These are phyloP conservation scores for Pleurotus cornucopiae DNA, from an alignment of 768 basidiomycete species.

Conservation along the genomic window DNA sequence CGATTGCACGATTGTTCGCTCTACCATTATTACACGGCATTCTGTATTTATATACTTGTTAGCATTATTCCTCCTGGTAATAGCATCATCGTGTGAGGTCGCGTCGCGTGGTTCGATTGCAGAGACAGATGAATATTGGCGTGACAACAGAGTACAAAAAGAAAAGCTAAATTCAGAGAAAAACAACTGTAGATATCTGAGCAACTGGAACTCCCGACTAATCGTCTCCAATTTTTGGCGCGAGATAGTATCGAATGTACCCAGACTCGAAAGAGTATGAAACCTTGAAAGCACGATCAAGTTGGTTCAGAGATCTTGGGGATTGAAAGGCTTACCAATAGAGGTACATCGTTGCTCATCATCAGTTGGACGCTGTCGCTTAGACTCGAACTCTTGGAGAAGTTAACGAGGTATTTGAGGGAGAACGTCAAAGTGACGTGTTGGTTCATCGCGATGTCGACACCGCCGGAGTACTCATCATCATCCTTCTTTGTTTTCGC, in stretches of 20 bases:
- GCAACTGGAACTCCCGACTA: constrained; percentile 20
- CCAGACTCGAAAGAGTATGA: constrained; percentile 89
- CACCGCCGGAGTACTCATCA: constrained; percentile 46
- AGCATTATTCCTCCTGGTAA: too few species aligned
- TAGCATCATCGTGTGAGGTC: too few species aligned
- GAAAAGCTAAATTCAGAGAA: too few species aligned
- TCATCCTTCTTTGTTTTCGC: constrained; percentile 43
- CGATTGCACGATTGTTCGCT: too few species aligned
- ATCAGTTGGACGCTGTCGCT: constrained; percentile 72
- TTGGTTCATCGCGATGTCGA: constrained; percentile 83
- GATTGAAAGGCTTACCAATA: constrained; percentile 19
- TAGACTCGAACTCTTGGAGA: constrained; percentile 83
- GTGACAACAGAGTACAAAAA: too few species aligned
- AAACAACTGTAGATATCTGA: not conserved
- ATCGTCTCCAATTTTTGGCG: constrained; percentile 92
- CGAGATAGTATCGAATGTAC: constrained; percentile 89
- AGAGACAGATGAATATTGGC: too few species aligned
- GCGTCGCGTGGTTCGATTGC: too few species aligned
- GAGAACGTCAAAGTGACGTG: constrained; percentile 93
- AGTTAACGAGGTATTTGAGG: constrained; percentile 95
- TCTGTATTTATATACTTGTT: too few species aligned
- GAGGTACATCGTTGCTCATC: constrained; percentile 89
- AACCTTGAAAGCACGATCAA: constrained; percentile 42
- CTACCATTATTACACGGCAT: too few species aligned
- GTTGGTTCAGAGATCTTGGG: not conserved